Evolutionary conservation across 2,329 filamentous ascomycete genomes (phyloP).

Genomic region (Fusarium praegraminearum): DNA sequence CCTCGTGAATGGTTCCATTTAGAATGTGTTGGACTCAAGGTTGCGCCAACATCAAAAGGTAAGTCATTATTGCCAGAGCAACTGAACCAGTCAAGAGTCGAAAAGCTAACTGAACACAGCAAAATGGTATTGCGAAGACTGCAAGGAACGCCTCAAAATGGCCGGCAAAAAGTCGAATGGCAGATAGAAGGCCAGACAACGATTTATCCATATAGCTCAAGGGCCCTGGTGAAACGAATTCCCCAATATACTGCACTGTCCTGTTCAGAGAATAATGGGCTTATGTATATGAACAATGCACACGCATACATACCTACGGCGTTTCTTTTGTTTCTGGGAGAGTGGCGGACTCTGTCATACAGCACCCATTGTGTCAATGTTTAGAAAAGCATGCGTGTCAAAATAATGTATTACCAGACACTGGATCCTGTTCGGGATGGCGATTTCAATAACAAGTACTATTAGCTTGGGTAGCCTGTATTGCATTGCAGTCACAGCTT

Average conservation of each 20-base stretch:
- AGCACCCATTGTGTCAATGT: constrained; percentile 19
- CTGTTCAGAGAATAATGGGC: constrained; percentile 27
- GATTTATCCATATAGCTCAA: constrained; percentile 19
- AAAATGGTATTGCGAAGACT: constrained; percentile 87
- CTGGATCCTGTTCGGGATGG: neutral
- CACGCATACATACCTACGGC: constrained; percentile 35
- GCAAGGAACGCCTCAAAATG: constrained; percentile 73
- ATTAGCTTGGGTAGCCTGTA: neutral
- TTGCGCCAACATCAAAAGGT: constrained; percentile 82
- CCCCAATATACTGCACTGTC: constrained; percentile 17
- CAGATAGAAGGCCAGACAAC: constrained; percentile 52
- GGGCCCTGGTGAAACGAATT: constrained; percentile 25
- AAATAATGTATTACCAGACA: neutral
- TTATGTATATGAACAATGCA: constrained; percentile 41
- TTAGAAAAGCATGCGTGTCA: neutral
- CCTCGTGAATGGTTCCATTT: constrained; percentile 86
- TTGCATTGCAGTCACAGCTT: neutral
- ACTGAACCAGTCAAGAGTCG: neutral
- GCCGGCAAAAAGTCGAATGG: constrained; percentile 65
- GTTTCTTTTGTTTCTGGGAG: constrained; percentile 40
- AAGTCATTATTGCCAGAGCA: constrained; percentile 54
- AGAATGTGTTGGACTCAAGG: constrained; percentile 82
- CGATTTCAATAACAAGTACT: neutral
- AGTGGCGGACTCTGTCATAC: constrained; percentile 30
- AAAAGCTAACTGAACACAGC: constrained; percentile 61